A percentile compares a stretch with the other conserved stretches of the same genome.
Evolutionary conservation across 371 early-diverging fungal species (phyloP).

Genomic region (Mucor saturninus): DNA sequence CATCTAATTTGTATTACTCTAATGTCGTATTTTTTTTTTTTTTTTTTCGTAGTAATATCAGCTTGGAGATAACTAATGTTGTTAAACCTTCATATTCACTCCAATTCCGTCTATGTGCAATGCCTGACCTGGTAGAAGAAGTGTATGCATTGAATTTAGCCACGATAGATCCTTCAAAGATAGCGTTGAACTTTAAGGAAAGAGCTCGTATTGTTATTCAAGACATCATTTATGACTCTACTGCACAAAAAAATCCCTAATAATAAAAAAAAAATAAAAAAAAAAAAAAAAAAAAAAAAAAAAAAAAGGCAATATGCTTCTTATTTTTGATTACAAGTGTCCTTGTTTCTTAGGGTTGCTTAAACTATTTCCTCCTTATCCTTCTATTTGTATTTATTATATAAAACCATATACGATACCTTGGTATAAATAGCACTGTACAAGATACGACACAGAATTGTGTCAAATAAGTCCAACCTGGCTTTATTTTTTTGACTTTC

Average conservation of each 20-base stretch:
- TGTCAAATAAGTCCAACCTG: not conserved
- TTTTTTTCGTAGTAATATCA: conserved; percentile 2
- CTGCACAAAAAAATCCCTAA: not conserved
- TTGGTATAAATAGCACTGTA: not conserved
- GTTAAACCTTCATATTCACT: conserved; percentile 24
- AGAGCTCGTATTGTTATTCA: conserved; percentile 18
- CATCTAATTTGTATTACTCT: not conserved
- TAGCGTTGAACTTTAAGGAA: conserved; percentile 24
- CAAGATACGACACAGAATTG: too few relatives aligned
- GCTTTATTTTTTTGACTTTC: not conserved
- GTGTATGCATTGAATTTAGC: conserved; percentile 4
- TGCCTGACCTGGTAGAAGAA: not conserved
- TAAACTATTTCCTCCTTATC: not conserved
- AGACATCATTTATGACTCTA: conserved; percentile 8
- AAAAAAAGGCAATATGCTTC: not conserved
- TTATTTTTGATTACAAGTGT: not conserved
- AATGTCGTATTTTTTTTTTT: not conserved
- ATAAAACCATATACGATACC: not conserved
- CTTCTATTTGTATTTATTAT: not conserved
- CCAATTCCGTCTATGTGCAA: conserved; percentile 20
- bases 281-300: not conserved
- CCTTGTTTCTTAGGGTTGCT: not conserved
- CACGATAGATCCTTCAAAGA: not conserved
- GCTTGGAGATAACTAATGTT: conserved; percentile 17
- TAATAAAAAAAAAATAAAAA: not conserved